These are phyloP conservation scores for Corymbia citriodora DNA, from an alignment of 441 rosid genomes.

Conservation along the genomic window DNA sequence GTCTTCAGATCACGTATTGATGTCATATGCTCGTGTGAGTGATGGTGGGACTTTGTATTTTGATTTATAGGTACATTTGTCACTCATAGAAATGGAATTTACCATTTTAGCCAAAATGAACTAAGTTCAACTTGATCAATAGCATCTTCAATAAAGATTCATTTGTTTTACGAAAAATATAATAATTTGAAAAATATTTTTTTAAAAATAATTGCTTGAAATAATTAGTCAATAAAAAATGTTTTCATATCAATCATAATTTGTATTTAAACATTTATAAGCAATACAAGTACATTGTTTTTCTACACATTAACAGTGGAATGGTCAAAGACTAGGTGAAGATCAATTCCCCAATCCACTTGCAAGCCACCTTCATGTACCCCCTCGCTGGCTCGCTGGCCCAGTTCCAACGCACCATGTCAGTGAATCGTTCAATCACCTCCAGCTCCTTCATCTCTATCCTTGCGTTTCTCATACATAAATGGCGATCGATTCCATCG, in stretches of 20 bases:
- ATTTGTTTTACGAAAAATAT: rapidly evolving
- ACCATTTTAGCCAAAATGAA: neutral
- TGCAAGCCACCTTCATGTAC: neutral
- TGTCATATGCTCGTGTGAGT: neutral
- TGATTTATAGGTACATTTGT: neutral
- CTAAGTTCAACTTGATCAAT: neutral
- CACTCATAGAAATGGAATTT: neutral
- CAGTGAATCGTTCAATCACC: neutral
- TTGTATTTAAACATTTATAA: neutral
- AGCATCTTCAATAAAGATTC: neutral
- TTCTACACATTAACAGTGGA: neutral
- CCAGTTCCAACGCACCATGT: neutral
- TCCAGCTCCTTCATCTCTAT: neutral
- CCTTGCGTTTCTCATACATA: neutral
- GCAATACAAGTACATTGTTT: rapidly evolving
- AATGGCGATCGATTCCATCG: neutral
- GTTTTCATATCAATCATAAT: neutral
- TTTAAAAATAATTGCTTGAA: rapidly evolving
- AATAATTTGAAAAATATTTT: neutral
- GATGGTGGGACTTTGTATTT: neutral
- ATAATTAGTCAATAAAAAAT: neutral
- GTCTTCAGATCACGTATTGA: neutral
- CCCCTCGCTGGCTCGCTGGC: neutral
- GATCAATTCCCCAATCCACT: neutral
- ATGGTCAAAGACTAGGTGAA: neutral